These are phyloP conservation scores for Hypoxylon intermedium DNA, from an alignment of 495 filamentous ascomycete genomes.

Conservation along the genomic window DNA sequence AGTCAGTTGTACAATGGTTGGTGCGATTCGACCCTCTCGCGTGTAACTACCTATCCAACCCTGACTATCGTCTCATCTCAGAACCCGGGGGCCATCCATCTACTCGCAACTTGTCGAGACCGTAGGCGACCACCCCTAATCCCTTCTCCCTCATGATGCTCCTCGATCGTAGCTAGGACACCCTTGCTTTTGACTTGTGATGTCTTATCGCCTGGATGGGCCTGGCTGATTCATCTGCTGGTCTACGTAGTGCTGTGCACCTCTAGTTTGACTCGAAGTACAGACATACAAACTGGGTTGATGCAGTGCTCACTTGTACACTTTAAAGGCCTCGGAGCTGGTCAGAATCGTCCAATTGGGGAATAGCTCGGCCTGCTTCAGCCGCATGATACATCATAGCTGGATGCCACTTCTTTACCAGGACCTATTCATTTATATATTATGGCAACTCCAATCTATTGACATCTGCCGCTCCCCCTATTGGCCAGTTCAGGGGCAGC, in stretches of 20 bases:
- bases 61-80: conserved; percentile 28
- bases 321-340: background rate
- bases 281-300: conserved; percentile 22
- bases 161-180: conserved; percentile 3
- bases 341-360: background rate
- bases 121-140: background rate
- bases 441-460: no score
- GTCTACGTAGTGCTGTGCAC: background rate
- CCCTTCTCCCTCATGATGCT: background rate
- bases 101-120: conserved; percentile 29
- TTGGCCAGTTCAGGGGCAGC: background rate
- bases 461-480: background rate
- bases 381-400: conserved; percentile 22
- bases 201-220: conserved; percentile 24
- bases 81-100: conserved; percentile 15
- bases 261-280: conserved; percentile 14
- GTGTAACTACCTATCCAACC: conserved; percentile 16
- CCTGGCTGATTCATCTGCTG: conserved; percentile 6
- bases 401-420: conserved; percentile 6
- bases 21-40: conserved; percentile 15
- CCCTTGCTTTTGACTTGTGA: conserved; percentile 10
- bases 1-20: conserved; percentile 12
- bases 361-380: conserved; percentile 4
- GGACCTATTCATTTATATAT: no score
- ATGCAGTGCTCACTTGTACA: conserved; percentile 13